Evolutionary conservation across 2,329 filamentous ascomycete genomes (phyloP).

Genomic region (Scedosporium minutisporum): DNA sequence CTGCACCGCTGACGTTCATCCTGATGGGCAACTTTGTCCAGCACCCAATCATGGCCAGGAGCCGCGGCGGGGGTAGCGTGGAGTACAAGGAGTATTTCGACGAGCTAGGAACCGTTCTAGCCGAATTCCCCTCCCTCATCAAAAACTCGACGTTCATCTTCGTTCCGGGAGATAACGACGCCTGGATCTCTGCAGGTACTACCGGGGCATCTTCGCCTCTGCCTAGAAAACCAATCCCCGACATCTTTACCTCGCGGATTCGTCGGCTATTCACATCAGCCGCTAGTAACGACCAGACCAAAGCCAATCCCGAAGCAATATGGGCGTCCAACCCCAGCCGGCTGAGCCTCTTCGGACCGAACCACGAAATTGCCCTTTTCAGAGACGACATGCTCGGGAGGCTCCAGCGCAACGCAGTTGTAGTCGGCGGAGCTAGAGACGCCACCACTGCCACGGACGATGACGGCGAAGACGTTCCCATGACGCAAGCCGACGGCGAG

Average conservation of each 20-base stretch:
- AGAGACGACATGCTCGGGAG: conserved; percentile 78
- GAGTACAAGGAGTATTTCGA: conserved; percentile 98
- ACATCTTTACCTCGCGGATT: conserved; percentile 82
- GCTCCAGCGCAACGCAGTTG: conserved; percentile 66
- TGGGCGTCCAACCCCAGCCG: conserved; percentile 86
- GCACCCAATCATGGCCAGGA: conserved; percentile 55
- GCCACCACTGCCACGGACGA: conserved; percentile 23
- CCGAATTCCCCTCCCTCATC: conserved; percentile 75
- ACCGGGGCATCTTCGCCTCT: conserved; percentile 62
- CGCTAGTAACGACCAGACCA: conserved; percentile 38
- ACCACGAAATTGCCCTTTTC: conserved; percentile 79
- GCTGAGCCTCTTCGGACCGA: conserved; percentile 74
- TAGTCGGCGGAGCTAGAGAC: conserved; percentile 43
- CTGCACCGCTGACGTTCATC: conserved; percentile 69
- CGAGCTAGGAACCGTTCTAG: conserved; percentile 67
- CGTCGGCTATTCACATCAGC: conserved; percentile 75
- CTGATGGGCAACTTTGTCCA: conserved; percentile 76
- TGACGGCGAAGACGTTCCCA: conserved; percentile 8
- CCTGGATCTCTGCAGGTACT: conserved; percentile 84
- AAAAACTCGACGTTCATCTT: conserved; percentile 79
- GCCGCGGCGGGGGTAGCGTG: conserved; percentile 70
- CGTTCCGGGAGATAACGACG: conserved; percentile 92
- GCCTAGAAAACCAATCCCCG: conserved; percentile 65
- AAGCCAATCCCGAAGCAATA: conserved; percentile 58
- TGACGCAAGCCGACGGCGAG: conserved; percentile 16